Percentiles rank a stretch among this genome's conserved stretches.
phyloP scores from a whole-genome alignment of 129 eudicot species.

The Artemisia tridentata region DNA sequence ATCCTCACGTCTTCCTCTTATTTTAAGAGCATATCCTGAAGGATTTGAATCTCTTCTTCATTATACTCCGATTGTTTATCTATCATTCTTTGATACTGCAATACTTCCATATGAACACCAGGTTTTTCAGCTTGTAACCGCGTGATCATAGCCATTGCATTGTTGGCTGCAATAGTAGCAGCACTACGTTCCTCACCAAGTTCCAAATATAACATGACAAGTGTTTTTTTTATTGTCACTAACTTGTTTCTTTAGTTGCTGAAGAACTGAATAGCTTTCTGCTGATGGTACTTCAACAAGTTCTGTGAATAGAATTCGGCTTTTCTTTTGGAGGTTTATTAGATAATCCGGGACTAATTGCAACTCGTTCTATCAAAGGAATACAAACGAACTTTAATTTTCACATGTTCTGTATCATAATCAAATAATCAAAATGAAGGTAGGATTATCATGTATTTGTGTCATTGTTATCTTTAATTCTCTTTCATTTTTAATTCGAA shows the following conservation, averaged over 20 bases:
- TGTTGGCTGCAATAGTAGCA: conserved; percentile 85
- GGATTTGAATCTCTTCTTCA: conserved; percentile 56
- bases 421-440: no score
- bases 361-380: conserved; percentile 47
- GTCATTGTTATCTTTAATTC: no score
- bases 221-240: conserved; percentile 51
- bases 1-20: no score
- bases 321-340: conserved; percentile 39
- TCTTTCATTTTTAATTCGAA: no score
- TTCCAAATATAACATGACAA: conserved; percentile 67
- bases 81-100: conserved; percentile 78
- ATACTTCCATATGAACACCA: conserved; percentile 87
- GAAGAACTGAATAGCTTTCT: conserved; percentile 35
- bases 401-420: no score
- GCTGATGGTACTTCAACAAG: conserved; percentile 29
- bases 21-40: conserved; percentile 46
- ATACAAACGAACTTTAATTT: conserved; percentile 60
- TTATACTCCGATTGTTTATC: conserved; percentile 65
- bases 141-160: conserved; percentile 97
- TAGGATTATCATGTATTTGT: no score
- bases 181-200: conserved; percentile 91
- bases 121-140: conserved; percentile 88
- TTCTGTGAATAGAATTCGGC: conserved; percentile 31
- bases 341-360: conserved; percentile 51
- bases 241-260: conserved; percentile 54